A percentile compares a stretch with the other conserved stretches of the same genome.
Evolutionary conservation across 192 early-diverging fungal genomes (phyloP).

Genomic region (Oehlia diaphana): DNA sequence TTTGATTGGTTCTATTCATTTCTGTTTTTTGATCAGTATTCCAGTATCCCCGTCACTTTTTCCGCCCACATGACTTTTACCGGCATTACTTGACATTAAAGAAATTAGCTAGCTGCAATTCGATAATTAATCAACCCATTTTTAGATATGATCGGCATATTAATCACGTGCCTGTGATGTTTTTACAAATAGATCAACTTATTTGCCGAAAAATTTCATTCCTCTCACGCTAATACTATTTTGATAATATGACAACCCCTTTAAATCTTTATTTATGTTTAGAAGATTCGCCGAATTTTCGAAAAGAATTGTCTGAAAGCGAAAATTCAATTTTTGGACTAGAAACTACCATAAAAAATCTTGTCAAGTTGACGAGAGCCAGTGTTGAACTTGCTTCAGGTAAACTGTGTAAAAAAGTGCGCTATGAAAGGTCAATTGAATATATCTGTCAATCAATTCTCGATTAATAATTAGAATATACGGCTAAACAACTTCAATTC

Average conservation of each 20-base stretch:
- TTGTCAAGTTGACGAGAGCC: conserved; percentile 50
- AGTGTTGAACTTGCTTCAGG: conserved; percentile 54
- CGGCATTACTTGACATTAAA: too few species aligned
- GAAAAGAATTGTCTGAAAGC: conserved; percentile 49
- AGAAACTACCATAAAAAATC: conserved; percentile 51
- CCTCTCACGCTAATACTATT: too few species aligned
- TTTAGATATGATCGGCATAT: too few species aligned
- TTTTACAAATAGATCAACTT: too few species aligned
- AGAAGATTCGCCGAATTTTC: conserved; percentile 57
- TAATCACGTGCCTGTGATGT: too few species aligned
- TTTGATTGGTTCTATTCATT: too few species aligned
- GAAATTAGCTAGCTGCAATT: too few species aligned
- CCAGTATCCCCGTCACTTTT: too few species aligned
- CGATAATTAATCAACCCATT: too few species aligned
- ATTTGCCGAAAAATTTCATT: too few species aligned
- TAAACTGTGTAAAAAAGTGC: conserved; percentile 13
- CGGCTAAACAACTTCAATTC: conserved; percentile 51
- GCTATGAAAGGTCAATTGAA: not conserved
- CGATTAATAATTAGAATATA: conserved; percentile 40
- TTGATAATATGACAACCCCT: conserved; percentile 22
- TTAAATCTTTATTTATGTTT: conserved; percentile 40
- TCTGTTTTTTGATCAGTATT: too few species aligned
- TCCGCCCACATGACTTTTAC: too few species aligned
- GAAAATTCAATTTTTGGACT: conserved; percentile 55
- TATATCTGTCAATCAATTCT: not conserved